Evolutionary conservation across 2,329 filamentous ascomycete genomes (phyloP).

Genomic region (Colletotrichum coccodes): DNA sequence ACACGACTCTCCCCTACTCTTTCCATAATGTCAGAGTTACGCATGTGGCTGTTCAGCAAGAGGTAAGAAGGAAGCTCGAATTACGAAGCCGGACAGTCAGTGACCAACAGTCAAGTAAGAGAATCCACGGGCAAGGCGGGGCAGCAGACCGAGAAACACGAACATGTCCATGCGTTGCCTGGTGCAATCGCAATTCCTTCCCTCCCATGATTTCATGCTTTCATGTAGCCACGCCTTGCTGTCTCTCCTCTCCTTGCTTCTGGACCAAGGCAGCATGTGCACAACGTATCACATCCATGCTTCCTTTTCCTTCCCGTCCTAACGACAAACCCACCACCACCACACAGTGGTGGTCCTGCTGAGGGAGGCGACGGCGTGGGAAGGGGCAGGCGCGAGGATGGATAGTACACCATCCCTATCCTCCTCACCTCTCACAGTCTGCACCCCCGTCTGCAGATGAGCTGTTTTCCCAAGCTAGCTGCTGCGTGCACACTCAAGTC

Average conservation of each 20-base stretch:
- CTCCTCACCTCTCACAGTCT: not conserved
- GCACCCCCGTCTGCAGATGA: not conserved
- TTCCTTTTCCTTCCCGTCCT: conserved; percentile 14
- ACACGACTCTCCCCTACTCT: too few species aligned
- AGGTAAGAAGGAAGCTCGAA: not conserved
- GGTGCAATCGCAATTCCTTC: not conserved
- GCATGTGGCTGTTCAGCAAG: not conserved
- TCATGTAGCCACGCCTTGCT: not conserved
- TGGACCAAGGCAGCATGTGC: not conserved
- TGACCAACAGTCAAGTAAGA: too few species aligned
- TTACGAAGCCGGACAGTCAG: not conserved
- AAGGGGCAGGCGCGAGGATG: not conserved
- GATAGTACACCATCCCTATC: not conserved
- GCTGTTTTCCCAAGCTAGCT: not conserved
- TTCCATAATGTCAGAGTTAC: not conserved
- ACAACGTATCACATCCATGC: too few species aligned
- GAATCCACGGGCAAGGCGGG: too few species aligned
- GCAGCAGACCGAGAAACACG: too few species aligned
- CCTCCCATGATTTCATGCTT: not conserved
- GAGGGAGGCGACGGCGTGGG: not conserved
- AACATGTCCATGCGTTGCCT: too few species aligned
- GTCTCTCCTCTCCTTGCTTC: not conserved
- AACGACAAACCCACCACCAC: not conserved
- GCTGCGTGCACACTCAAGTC: not conserved
- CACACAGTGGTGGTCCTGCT: not conserved